Conservation (phyloP, 1,284 basidiomycete genomes). For the Cryptococcus hybrid region DNA sequence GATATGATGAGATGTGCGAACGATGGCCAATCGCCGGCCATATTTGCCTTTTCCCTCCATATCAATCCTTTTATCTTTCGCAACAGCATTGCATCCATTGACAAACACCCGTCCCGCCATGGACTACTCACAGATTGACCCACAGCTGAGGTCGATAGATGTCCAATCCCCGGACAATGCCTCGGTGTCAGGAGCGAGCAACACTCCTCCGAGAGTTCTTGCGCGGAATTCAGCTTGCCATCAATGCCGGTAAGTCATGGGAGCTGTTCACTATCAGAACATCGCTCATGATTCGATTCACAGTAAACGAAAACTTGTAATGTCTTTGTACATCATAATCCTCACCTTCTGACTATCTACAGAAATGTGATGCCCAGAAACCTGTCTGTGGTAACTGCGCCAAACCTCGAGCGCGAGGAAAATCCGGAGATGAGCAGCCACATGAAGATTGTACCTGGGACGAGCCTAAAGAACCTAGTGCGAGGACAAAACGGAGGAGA, state of each 20-base stretch:
- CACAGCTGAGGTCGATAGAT: too few relatives aligned
- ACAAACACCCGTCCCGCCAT: background rate
- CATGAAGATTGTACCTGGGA: slow-evolving; percentile 41
- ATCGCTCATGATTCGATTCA: background rate
- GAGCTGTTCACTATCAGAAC: background rate
- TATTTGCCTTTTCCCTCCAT: background rate
- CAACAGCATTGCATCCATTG: background rate
- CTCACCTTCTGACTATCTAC: background rate
- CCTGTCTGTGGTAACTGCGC: slow-evolving; percentile 41
- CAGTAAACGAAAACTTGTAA: slow-evolving; percentile 38
- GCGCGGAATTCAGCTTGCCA: slow-evolving; percentile 45
- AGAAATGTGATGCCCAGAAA: slow-evolving; percentile 45
- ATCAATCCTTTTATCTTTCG: background rate
- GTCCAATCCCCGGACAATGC: too few relatives aligned
- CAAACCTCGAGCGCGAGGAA: slow-evolving; percentile 32
- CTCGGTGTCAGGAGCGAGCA: too few relatives aligned
- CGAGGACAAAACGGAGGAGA: slow-evolving; percentile 27
- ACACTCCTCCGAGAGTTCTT: slow-evolving; percentile 14
- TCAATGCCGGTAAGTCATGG: slow-evolving; percentile 33
- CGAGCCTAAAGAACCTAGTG: slow-evolving; percentile 29
- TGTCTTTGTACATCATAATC: background rate
- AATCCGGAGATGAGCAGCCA: slow-evolving; percentile 7
- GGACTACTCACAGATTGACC: background rate
- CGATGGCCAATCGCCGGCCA: too few relatives aligned
- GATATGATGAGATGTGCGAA: too few relatives aligned